phyloP scores from a whole-genome alignment of 805 yeast genomes.

The Brettanomyces bruxellensis region DNA sequence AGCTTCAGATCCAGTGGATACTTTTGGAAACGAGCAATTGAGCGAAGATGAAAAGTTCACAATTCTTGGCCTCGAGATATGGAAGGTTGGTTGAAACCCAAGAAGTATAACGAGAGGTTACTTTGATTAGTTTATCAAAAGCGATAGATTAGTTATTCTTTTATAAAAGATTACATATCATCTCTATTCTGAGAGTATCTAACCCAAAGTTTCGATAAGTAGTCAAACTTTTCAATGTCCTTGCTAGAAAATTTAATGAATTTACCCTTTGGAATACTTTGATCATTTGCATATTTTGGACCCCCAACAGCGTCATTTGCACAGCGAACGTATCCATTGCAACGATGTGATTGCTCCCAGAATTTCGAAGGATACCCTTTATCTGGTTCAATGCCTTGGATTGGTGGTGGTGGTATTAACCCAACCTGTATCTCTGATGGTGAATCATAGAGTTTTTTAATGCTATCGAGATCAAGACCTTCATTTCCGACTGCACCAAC shows the following conservation, averaged over 20 bases:
- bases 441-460: conserved; percentile 28
- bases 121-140: neutral
- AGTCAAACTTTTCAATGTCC: conserved; percentile 27
- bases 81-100: conserved; percentile 50
- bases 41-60: conserved; percentile 47
- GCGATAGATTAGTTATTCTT: too few relatives aligned
- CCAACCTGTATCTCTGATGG: conserved; percentile 37
- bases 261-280: conserved; percentile 27
- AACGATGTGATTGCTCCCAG: conserved; percentile 47
- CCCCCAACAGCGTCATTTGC: conserved; percentile 47
- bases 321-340: conserved; percentile 53
- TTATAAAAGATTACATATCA: too few relatives aligned
- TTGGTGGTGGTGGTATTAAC: conserved; percentile 45
- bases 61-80: conserved; percentile 71
- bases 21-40: conserved; percentile 85
- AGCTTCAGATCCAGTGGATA: conserved; percentile 66
- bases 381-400: conserved; percentile 16
- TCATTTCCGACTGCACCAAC: conserved; percentile 11
- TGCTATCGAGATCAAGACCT: conserved; percentile 18
- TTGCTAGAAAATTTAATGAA: conserved; percentile 29
- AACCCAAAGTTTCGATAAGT: conserved; percentile 47
- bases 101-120: too few relatives aligned
- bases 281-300: conserved; percentile 10
- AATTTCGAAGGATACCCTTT: conserved; percentile 40
- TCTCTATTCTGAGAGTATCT: neutral